Evolutionary conservation across 805 yeast species (phyloP).

Genomic region (Schwanniomyces vanrijiae): DNA sequence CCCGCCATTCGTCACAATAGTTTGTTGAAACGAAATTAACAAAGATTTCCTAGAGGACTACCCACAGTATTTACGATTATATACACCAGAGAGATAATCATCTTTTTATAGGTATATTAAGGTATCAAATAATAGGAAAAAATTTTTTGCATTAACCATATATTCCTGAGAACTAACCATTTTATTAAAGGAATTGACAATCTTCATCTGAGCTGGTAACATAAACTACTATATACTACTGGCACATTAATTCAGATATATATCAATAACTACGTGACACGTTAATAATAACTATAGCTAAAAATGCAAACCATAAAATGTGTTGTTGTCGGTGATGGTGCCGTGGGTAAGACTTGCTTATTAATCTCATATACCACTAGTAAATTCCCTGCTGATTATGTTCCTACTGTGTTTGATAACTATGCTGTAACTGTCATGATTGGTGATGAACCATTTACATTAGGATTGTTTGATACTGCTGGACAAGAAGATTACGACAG

Average conservation of each 20-base stretch:
- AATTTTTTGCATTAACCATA: not conserved
- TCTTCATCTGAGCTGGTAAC: not conserved
- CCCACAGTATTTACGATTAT: not conserved
- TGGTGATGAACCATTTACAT: slow-evolving; percentile 96
- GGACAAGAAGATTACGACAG: slow-evolving; percentile 99
- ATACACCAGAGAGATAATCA: not conserved
- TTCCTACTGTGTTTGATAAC: slow-evolving; percentile 97
- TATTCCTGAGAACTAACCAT: not conserved
- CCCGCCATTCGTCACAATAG: slow-evolving; percentile 5
- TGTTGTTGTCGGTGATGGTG: slow-evolving; percentile 99
- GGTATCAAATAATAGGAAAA: not conserved
- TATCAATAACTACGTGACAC: not conserved
- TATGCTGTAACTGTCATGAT: slow-evolving; percentile 94
- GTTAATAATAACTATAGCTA: not conserved
- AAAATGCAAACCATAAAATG: slow-evolving; percentile 73
- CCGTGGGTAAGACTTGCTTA: slow-evolving; percentile 96
- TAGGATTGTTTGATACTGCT: slow-evolving; percentile 97
- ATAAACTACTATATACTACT: not conserved
- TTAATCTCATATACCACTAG: slow-evolving; percentile 94
- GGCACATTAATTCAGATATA: not conserved
- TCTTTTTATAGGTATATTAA: not conserved
- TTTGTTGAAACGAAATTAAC: slow-evolving; percentile 9
- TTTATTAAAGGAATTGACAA: not conserved
- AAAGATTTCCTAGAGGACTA: not conserved
- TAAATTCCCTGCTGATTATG: slow-evolving; percentile 97